Percentiles rank a stretch among this genome's conserved stretches.
Conservation (phyloP, 1,284 basidiomycete genomes). For the Inonotus hispidus region DNA sequence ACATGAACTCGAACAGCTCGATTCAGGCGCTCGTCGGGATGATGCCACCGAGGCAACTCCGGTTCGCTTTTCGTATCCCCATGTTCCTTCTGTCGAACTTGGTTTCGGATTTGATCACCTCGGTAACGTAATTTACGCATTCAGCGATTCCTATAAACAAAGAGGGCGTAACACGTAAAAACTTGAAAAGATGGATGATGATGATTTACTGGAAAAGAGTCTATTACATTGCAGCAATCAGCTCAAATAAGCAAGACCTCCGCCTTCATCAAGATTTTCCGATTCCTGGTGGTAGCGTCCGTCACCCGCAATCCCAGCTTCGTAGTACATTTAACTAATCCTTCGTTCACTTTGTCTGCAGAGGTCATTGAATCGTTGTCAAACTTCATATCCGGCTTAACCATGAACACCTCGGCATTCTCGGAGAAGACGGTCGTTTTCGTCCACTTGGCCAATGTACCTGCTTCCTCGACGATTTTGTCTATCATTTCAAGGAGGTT, state of each 20-base stretch:
- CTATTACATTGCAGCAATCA: not conserved
- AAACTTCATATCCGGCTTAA: not conserved
- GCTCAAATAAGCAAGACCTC: slow-evolving; percentile 3
- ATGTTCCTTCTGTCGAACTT: too few relatives aligned
- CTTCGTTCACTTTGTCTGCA: not conserved
- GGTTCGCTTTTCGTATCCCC: too few relatives aligned
- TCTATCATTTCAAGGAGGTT: not conserved
- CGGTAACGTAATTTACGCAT: too few relatives aligned
- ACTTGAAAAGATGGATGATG: too few relatives aligned
- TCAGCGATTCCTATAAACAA: too few relatives aligned
- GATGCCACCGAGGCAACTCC: too few relatives aligned
- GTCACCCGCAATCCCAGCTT: not conserved
- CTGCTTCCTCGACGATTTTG: not conserved
- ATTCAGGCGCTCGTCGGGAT: too few relatives aligned
- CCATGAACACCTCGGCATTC: not conserved
- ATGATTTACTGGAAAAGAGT: too few relatives aligned
- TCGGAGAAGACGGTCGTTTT: slow-evolving; percentile 1
- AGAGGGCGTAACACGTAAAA: too few relatives aligned
- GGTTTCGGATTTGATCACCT: too few relatives aligned
- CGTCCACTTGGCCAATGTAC: not conserved
- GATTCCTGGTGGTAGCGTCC: not conserved
- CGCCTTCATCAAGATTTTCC: not conserved
- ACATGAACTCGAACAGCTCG: too few relatives aligned
- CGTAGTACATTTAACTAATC: not conserved
- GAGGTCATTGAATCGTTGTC: not conserved